Evolutionary conservation across 2,329 filamentous ascomycete genomes (phyloP), one percentile per base, ranked within the genome.

Genomic region (Hypoxylon sp.): DNA sequence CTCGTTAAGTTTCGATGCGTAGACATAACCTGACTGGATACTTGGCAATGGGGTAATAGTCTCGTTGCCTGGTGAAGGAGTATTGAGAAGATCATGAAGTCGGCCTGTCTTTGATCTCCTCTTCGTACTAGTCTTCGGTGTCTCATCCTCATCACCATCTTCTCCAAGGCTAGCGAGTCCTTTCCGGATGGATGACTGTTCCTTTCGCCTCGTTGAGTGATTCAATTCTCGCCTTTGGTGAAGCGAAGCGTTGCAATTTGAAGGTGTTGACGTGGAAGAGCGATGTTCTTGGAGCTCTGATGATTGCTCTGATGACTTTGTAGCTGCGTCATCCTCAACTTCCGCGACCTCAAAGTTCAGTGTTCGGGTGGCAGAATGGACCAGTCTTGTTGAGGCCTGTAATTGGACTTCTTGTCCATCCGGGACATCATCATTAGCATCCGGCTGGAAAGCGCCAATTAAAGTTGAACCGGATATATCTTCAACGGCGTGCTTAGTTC

Each of bases 151-250:
- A 54, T 74, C 70, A 10, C 51, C 63, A 55, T 78, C 74, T 63
- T 78, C 76, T 13, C 67, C 70, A n/a, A 77, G 63, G 55, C 66
- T 70, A 33, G 62, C 70, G 59, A 76, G 53, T 35, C 70, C 70
- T n/a, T 63, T 65, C 31, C 37, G 50, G 10, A 64, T 19, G 48
- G 54, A 42, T 17, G 67, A 47, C 26, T 64, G 33, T n/a, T 54
- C 44, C 22, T 56, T 63, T 31, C 17, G 46, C 61, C 63, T 69
- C 10, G 48, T 29, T 22, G 50, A 65, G 5, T 17, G 26, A 14
- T 33, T 26, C 5, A 10, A 17, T 26, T 42, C 44, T 13, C 17
- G 33, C n/a, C 11, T 39, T 14, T 35, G 48, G 17, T 42, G 56
- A 33, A 51, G 17, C 4, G 10, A 9, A 24, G 37, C 37, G 44